phyloP scores from a whole-genome alignment of 129 eudicot genomes.

The Flaveria trinervia region DNA sequence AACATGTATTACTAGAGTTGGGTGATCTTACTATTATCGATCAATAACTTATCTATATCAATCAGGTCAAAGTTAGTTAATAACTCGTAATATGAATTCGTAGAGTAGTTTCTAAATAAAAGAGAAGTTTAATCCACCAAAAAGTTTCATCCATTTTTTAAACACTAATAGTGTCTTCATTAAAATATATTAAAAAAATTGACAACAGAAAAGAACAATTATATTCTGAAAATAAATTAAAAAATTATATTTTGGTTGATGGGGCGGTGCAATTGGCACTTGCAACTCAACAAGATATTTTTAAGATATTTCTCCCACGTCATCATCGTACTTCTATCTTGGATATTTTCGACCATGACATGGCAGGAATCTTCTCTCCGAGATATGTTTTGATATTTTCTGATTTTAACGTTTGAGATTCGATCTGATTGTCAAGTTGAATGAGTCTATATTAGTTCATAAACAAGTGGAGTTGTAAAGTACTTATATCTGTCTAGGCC shows the following conservation, averaged over 20 bases:
- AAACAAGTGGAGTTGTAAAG: too few relatives aligned
- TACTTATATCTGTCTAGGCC: too few relatives aligned
- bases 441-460: too few relatives aligned
- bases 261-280: conserved; percentile 17
- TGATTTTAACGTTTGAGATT: background rate
- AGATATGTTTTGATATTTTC: background rate
- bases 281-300: conserved; percentile 13
- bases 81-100: background rate
- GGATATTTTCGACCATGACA: conserved; percentile 1
- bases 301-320: conserved; percentile 11
- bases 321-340: background rate
- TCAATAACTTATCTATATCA: background rate
- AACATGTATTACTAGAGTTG: background rate
- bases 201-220: background rate
- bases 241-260: background rate
- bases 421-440: too few relatives aligned
- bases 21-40: background rate
- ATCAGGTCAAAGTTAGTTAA: background rate
- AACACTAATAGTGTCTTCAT: background rate
- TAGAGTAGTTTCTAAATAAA: background rate
- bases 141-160: background rate
- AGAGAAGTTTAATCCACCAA: background rate
- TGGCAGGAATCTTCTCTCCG: background rate
- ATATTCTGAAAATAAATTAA: background rate
- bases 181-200: background rate